Conservation (phyloP, 2,329 filamentous ascomycete species). For the Triangularia setosa region DNA sequence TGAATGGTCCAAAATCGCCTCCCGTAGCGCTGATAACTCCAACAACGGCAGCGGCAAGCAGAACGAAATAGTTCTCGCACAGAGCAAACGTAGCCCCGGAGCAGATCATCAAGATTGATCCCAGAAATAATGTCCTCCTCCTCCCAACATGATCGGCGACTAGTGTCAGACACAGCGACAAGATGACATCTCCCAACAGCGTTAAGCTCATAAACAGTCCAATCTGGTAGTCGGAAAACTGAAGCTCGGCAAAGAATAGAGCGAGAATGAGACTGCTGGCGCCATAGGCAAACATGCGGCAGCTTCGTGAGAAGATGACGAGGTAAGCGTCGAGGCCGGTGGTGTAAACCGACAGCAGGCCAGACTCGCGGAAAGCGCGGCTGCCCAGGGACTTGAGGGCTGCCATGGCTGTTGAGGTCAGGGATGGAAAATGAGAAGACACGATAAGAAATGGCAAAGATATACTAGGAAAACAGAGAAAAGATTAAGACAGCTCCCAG, state of each 20-base stretch:
- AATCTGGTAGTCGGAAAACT: constrained; percentile 54
- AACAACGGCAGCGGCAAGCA: constrained; percentile 54
- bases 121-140: constrained; percentile 49
- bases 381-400: not conserved
- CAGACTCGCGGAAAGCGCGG: constrained; percentile 39
- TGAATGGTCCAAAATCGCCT: constrained; percentile 64
- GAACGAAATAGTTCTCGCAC: constrained; percentile 55
- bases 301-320: constrained; percentile 48
- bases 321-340: constrained; percentile 50
- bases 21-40: constrained; percentile 61
- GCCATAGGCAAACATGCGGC: constrained; percentile 62
- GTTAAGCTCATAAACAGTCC: constrained; percentile 64
- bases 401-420: not conserved
- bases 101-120: constrained; percentile 52
- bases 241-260: constrained; percentile 55
- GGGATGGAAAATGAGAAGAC: not conserved
- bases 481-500: not conserved
- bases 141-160: constrained; percentile 57
- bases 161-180: constrained; percentile 54
- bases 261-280: constrained; percentile 58
- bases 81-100: constrained; percentile 53
- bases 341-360: constrained; percentile 42
- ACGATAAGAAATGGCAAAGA: not conserved
- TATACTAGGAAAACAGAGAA: not conserved
- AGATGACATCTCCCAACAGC: constrained; percentile 55